Evolutionary conservation across 306 rosid genomes (phyloP), one percentile per base, ranked within the genome.

Genomic region (Pterocarpus santalinus): DNA sequence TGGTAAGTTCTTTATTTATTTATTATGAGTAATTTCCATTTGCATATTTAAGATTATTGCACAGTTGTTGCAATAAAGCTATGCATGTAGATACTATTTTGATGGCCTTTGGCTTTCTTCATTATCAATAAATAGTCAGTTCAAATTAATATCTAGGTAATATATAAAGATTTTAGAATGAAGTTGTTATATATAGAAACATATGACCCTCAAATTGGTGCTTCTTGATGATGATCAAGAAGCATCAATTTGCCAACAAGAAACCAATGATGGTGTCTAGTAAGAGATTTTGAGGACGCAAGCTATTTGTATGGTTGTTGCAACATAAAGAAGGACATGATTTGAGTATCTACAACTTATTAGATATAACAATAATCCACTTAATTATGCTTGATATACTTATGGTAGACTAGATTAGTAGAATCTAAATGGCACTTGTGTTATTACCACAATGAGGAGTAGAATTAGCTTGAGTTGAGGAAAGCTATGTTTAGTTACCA

Each of bases 1-100:
- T 78, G 76, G 49, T 53, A 79, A 57, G 49, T 58, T 73, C 1
- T 38, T 55, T 56, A 5, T 66, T 64, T 49, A 64, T 53, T 65
- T 78, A 1, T 30, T 10, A 22, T 22, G 28, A 35, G 7, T 17
- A 7, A 47, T 72, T 64, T 78, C 14, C 52, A 12, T 67, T 73
- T 72, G 73, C 65, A 34, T 78, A 22, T 70, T 70, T 77, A 39
- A 39, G 4, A 34, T 13, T 38, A 38, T 5, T 53, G 7, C 7
- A 39, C 7, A 39, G 28, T 22, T 22, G 28, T 22, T 22, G 28
- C 28, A 22, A 22, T 22, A 22, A 22, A 39, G 44, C 44, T 39
- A 39, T 39, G 44, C 44, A 39, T 39, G 44, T 39, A 4, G 44
- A 46, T 46, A 9, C 51, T 46, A 46, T 46, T 46, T 8, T 46